Evolutionary conservation across 352 stramenopile species (phyloP).

Genomic region (Phytophthora pistaciae): DNA sequence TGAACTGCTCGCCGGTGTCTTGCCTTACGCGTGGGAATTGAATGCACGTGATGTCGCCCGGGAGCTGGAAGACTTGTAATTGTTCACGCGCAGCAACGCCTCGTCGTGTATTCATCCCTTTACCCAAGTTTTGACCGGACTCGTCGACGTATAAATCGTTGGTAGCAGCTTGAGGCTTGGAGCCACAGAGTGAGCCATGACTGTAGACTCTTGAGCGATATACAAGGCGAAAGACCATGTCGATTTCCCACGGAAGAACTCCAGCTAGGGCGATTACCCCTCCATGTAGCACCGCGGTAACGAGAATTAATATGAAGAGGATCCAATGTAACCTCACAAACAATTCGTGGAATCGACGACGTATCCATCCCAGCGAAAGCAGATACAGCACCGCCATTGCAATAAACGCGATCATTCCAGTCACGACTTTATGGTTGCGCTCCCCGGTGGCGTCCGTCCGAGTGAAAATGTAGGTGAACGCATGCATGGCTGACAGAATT

Average conservation of each 20-base stretch:
- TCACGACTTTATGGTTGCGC: conserved; percentile 8
- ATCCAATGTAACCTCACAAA: conserved; percentile 62
- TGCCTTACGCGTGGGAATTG: conserved; percentile 44
- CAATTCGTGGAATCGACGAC: conserved; percentile 51
- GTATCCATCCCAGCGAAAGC: conserved; percentile 41
- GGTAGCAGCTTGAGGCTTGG: background rate
- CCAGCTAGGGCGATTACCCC: conserved; percentile 35
- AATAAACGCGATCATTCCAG: conserved; percentile 35
- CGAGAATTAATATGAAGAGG: conserved; percentile 51
- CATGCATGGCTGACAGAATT: conserved; percentile 42
- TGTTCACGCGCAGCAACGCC: conserved; percentile 31
- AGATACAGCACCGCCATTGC: conserved; percentile 37
- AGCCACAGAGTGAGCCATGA: conserved; percentile 16
- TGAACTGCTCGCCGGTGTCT: conserved; percentile 42
- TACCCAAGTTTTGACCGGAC: background rate
- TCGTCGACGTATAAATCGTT: conserved; percentile 1
- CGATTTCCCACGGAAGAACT: conserved; percentile 36
- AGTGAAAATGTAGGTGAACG: conserved; percentile 38
- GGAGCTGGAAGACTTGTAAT: conserved; percentile 21
- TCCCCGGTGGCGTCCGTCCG: background rate
- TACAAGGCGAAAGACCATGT: conserved; percentile 48
- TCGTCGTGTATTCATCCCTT: background rate
- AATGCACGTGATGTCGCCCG: conserved; percentile 41
- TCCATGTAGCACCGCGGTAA: conserved; percentile 46
- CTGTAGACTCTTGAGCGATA: conserved; percentile 28